Conservation (phyloP, 495 filamentous ascomycete species). For the Trichoderma asperelloides region DNA sequence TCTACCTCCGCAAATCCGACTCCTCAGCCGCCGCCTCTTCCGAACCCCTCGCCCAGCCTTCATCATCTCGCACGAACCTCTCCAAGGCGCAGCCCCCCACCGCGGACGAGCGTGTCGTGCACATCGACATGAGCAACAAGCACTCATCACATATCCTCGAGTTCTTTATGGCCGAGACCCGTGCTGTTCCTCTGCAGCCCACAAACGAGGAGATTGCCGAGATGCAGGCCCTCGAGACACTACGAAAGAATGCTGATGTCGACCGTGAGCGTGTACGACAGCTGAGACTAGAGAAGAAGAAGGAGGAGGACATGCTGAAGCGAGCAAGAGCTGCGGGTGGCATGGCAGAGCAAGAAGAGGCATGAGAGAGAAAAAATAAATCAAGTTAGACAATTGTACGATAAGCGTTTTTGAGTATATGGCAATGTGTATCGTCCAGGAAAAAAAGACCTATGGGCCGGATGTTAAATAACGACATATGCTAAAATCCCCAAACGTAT, state of each 20-base stretch:
- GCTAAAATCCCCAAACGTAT: background rate
- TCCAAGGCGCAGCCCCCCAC: conserved; percentile 32
- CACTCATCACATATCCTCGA: conserved; percentile 56
- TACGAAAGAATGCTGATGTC: conserved; percentile 37
- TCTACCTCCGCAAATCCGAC: conserved; percentile 53
- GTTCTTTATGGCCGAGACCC: conserved; percentile 59
- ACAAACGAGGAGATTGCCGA: conserved; percentile 52
- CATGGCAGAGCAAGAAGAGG: conserved; percentile 6
- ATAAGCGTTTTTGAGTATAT: conserved; percentile 2
- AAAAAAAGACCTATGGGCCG: background rate
- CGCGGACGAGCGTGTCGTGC: conserved; percentile 34
- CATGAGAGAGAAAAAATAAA: background rate
- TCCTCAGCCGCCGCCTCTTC: conserved; percentile 19
- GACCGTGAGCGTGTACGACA: conserved; percentile 54
- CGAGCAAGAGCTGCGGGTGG: conserved; percentile 10
- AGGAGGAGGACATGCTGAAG: conserved; percentile 43
- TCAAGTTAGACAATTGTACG: conserved; percentile 2
- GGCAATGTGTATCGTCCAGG: background rate
- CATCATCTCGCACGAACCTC: conserved; percentile 23
- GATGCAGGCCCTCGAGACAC: conserved; percentile 49
- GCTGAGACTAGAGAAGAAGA: conserved; percentile 52
- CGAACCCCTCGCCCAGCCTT: conserved; percentile 23
- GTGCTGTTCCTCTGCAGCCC: conserved; percentile 50
- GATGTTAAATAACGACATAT: background rate
- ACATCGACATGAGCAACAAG: conserved; percentile 56